Percentiles rank a stretch among this genome's conserved stretches.
Evolutionary conservation across 306 rosid species (phyloP).

Genomic region (Luffa aegyptiaca): DNA sequence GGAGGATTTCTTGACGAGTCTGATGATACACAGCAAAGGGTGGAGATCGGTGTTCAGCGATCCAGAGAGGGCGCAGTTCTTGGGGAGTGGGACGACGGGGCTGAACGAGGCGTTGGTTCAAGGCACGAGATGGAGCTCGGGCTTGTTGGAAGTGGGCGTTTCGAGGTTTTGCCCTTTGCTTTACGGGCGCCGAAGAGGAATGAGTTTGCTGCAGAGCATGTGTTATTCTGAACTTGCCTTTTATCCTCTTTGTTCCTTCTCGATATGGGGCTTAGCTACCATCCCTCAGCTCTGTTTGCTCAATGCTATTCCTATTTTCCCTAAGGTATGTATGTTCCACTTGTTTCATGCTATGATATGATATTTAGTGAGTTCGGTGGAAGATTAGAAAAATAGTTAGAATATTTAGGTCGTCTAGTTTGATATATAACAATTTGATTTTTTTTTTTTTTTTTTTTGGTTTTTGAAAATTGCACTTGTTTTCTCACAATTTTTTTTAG

Average conservation of each 20-base stretch:
- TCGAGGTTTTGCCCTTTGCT: constrained; percentile 49
- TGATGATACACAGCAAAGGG: constrained; percentile 43
- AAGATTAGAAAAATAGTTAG: no score
- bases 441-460: no score
- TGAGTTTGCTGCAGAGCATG: constrained; percentile 36
- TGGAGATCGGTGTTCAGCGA: constrained; percentile 56
- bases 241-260: constrained; percentile 39
- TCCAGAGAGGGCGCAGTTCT: constrained; percentile 51
- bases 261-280: constrained; percentile 28
- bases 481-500: no score
- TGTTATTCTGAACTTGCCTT: constrained; percentile 34
- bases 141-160: constrained; percentile 41
- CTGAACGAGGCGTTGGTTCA: constrained; percentile 54
- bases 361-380: no score
- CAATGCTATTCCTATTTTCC: constrained; percentile 44
- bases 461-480: no score
- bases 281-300: constrained; percentile 24
- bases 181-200: constrained; percentile 26
- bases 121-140: constrained; percentile 51
- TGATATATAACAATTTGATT: no score
- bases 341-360: no score
- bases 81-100: constrained; percentile 42
- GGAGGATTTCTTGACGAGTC: constrained; percentile 57
- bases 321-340: constrained; percentile 30
- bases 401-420: no score